phyloP scores from a whole-genome alignment of 83 land plant genomes.

The Diphasiastrum complanatum region DNA sequence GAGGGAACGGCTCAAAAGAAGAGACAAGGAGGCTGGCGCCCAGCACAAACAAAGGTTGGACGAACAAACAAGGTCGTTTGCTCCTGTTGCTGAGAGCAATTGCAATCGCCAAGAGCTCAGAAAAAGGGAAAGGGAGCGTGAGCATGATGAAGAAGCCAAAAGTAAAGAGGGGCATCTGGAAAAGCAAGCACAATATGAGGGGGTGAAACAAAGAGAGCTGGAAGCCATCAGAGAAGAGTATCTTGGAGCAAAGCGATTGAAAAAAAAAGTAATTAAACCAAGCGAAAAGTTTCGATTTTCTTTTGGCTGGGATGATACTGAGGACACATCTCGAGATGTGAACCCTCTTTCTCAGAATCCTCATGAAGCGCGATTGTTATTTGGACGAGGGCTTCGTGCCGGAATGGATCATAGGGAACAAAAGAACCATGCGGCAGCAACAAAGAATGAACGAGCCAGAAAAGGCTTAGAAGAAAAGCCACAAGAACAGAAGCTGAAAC shows the following conservation, averaged over 20 bases:
- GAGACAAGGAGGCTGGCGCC: conserved; percentile 51
- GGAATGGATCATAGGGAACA: conserved; percentile 87
- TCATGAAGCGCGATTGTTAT: conserved; percentile 74
- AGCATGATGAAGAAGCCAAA: conserved; percentile 55
- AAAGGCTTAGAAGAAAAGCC: conserved; percentile 70
- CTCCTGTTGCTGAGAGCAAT: conserved; percentile 21
- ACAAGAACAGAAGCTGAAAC: conserved; percentile 59
- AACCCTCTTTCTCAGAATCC: conserved; percentile 71
- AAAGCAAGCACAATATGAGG: conserved; percentile 60
- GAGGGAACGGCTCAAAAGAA: conserved; percentile 59
- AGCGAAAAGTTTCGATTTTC: conserved; percentile 88
- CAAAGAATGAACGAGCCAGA: conserved; percentile 18
- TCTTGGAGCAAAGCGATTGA: conserved; percentile 74
- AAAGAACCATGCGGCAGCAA: no score
- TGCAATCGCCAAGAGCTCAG: conserved; percentile 28
- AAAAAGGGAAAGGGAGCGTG: conserved; percentile 46
- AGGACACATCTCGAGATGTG: conserved; percentile 87
- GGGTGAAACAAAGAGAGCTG: conserved; percentile 66
- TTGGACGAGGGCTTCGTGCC: conserved; percentile 82
- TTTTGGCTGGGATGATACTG: conserved; percentile 88
- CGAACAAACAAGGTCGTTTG: background rate
- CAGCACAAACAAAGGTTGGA: conserved; percentile 43
- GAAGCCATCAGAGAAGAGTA: conserved; percentile 85
- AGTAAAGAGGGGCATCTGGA: conserved; percentile 47
- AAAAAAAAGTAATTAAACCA: conserved; percentile 82